A percentile compares a stretch with the other conserved stretches of the same genome.
These are phyloP conservation scores for Herpetospermum pedunculosum DNA, from an alignment of 306 rosid species.

Conservation along the genomic window DNA sequence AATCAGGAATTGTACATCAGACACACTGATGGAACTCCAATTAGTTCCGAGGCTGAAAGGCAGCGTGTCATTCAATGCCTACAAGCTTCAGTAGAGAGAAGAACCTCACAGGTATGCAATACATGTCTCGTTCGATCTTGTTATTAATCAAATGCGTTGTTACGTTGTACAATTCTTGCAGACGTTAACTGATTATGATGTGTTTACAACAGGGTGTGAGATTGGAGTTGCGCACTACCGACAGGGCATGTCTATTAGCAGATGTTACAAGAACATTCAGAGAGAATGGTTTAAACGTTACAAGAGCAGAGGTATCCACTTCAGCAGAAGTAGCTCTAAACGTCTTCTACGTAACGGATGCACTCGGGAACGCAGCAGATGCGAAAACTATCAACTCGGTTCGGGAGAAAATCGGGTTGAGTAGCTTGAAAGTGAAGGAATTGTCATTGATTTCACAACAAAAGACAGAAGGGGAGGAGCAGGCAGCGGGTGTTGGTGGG, in stretches of 20 bases:
- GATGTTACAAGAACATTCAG: slow-evolving; percentile 80
- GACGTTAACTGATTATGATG: not conserved
- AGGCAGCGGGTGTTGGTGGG: slow-evolving; percentile 67
- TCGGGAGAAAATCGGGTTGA: slow-evolving; percentile 55
- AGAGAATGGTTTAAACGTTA: slow-evolving; percentile 77
- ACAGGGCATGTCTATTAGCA: slow-evolving; percentile 63
- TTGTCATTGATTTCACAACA: slow-evolving; percentile 34
- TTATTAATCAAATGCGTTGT: not conserved
- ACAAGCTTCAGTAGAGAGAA: slow-evolving; percentile 71
- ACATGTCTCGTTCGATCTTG: not conserved
- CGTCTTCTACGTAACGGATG: slow-evolving; percentile 75
- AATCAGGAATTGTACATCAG: slow-evolving; percentile 79
- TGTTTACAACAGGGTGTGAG: slow-evolving; percentile 51
- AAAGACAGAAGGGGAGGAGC: slow-evolving; percentile 43
- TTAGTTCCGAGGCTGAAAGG: slow-evolving; percentile 83
- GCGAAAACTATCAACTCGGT: slow-evolving; percentile 48
- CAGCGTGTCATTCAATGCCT: slow-evolving; percentile 83
- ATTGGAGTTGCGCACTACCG: slow-evolving; percentile 52
- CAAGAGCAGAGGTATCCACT: slow-evolving; percentile 82
- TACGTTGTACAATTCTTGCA: not conserved
- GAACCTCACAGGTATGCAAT: slow-evolving; percentile 88
- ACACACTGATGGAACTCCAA: slow-evolving; percentile 91
- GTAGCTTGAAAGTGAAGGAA: slow-evolving; percentile 63
- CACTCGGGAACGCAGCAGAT: slow-evolving; percentile 48
- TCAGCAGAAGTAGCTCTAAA: slow-evolving; percentile 34